Conservation (phyloP, 2,329 filamentous ascomycete species). For the Neophaeococcomyces mojaviensis region DNA sequence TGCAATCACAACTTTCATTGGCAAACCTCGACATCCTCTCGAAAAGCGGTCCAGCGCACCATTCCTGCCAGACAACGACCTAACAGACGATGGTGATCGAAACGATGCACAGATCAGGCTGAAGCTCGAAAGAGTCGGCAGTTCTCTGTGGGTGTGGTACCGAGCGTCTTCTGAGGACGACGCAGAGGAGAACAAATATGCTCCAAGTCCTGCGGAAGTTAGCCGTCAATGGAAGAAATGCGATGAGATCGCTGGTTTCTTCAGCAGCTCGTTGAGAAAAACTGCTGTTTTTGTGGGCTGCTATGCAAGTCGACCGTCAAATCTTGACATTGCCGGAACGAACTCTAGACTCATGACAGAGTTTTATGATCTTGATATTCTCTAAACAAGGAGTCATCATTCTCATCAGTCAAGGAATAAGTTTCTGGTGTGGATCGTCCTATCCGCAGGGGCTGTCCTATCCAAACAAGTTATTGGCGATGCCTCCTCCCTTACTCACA, state of each 20-base stretch:
- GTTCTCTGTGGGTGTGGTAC: constrained; percentile 52
- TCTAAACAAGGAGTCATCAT: too few relatives aligned
- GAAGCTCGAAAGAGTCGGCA: constrained; percentile 50
- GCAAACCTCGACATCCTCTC: constrained; percentile 46
- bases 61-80: constrained; percentile 29
- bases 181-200: background rate
- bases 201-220: constrained; percentile 30
- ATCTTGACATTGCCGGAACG: too few relatives aligned
- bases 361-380: too few relatives aligned
- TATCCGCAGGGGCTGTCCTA: too few relatives aligned
- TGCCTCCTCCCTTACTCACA: too few relatives aligned
- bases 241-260: constrained; percentile 55
- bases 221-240: constrained; percentile 49
- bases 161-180: constrained; percentile 33
- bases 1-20: constrained; percentile 50
- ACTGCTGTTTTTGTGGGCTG: constrained; percentile 48
- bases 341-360: too few relatives aligned
- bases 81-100: constrained; percentile 21
- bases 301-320: constrained; percentile 47
- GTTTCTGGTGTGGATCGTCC: too few relatives aligned
- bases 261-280: constrained; percentile 53
- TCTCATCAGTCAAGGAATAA: too few relatives aligned
- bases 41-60: constrained; percentile 51
- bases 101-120: constrained; percentile 46
- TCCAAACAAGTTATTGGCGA: too few relatives aligned